A percentile compares a stretch with the other conserved stretches of the same genome.
phyloP scores from a whole-genome alignment of 371 early-diverging fungal genomes.

The Vittaforma corneae region DNA sequence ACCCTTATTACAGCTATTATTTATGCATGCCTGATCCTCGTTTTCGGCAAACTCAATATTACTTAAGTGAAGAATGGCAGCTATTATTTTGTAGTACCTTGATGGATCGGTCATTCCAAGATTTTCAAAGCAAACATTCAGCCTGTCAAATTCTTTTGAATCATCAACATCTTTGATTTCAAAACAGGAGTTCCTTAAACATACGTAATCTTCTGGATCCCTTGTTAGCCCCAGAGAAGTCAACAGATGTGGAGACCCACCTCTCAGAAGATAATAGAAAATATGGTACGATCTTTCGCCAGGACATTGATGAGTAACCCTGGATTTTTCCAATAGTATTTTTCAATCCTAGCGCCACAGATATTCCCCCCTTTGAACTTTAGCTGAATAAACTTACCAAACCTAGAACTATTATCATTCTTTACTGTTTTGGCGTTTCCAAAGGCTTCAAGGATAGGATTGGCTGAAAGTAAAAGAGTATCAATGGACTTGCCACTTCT shows the following conservation, averaged over 20 bases:
- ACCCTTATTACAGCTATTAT: slow-evolving; percentile 72
- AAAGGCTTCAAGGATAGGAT: slow-evolving; percentile 94
- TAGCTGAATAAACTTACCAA: slow-evolving; percentile 96
- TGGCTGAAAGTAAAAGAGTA: slow-evolving; percentile 81
- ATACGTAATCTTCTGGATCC: not conserved
- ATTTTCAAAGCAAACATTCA: slow-evolving; percentile 8
- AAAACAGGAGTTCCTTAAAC: slow-evolving; percentile 27
- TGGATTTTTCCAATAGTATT: slow-evolving; percentile 92
- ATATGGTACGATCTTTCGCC: slow-evolving; percentile 93
- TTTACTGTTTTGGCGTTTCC: slow-evolving; percentile 97
- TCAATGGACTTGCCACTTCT: slow-evolving; percentile 62
- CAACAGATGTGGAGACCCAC: not conserved
- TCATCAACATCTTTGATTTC: slow-evolving; percentile 12
- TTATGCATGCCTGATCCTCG: slow-evolving; percentile 56
- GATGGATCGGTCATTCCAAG: not conserved
- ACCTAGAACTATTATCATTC: slow-evolving; percentile 96
- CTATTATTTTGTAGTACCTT: slow-evolving; percentile 65
- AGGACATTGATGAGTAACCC: slow-evolving; percentile 70
- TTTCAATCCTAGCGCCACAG: slow-evolving; percentile 85
- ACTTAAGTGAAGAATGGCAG: slow-evolving; percentile 85
- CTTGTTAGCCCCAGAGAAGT: not conserved
- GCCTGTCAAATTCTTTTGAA: not conserved
- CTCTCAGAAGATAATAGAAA: slow-evolving; percentile 80
- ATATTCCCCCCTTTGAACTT: slow-evolving; percentile 78
- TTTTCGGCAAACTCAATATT: slow-evolving; percentile 71